These are phyloP conservation scores for Dipteronia sinensis DNA, from an alignment of 345 rosid species.

Conservation along the genomic window DNA sequence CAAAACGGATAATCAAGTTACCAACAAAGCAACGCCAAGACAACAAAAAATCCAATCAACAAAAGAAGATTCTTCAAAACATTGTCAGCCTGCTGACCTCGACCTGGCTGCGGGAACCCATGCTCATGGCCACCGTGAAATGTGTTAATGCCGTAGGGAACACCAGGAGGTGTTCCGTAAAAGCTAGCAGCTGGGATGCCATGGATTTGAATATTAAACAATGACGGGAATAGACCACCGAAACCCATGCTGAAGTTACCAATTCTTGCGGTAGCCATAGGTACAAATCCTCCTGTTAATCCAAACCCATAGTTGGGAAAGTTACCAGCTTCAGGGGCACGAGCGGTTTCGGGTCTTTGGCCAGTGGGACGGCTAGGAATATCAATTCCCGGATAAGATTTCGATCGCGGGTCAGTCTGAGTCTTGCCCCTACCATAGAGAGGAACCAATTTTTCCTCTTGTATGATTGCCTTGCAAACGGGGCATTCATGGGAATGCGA, in stretches of 20 bases:
- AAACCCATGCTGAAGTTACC: constrained; percentile 76
- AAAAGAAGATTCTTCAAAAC: constrained; percentile 56
- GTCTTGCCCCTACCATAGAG: constrained; percentile 93
- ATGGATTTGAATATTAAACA: constrained; percentile 72
- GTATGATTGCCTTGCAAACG: constrained; percentile 84
- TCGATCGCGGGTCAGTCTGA: constrained; percentile 69
- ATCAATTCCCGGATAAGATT: constrained; percentile 65
- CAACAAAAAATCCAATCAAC: constrained; percentile 54
- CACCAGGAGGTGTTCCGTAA: constrained; percentile 65
- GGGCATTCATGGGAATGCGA: constrained; percentile 91
- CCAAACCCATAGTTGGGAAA: constrained; percentile 64
- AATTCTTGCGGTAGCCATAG: constrained; percentile 61
- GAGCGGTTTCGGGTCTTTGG: constrained; percentile 76
- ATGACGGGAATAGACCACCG: constrained; percentile 77
- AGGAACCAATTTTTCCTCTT: constrained; percentile 91
- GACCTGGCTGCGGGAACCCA: constrained; percentile 40
- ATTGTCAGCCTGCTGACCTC: constrained; percentile 56
- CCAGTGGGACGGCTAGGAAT: constrained; percentile 75
- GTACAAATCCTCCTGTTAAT: constrained; percentile 71
- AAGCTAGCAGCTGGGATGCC: constrained; percentile 69
- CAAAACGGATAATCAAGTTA: constrained; percentile 28
- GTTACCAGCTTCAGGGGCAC: constrained; percentile 48
- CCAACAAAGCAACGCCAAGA: constrained; percentile 55
- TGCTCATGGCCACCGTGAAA: constrained; percentile 61
- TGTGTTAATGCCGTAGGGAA: constrained; percentile 52